These are phyloP conservation scores for Lodderomyces margitis DNA, from an alignment of 1,139 yeast genomes.

Conservation along the genomic window DNA sequence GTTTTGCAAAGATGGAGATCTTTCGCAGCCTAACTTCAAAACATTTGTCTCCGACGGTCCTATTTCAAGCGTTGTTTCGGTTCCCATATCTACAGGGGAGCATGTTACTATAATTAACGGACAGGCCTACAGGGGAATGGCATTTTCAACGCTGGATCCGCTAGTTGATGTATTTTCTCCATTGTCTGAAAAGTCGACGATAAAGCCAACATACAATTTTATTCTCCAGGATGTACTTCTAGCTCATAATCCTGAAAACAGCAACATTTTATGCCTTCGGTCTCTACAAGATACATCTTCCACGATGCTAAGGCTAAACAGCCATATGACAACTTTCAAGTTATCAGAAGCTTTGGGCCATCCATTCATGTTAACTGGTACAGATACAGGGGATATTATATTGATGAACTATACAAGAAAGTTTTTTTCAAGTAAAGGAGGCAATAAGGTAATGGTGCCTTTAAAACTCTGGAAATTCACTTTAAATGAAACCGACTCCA, in stretches of 20 bases:
- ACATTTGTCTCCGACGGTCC: conserved; percentile 50
- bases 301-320: conserved; percentile 30
- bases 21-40: conserved; percentile 45
- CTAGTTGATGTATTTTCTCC: conserved; percentile 29
- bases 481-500: conserved; percentile 7
- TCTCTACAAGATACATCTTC: conserved; percentile 38
- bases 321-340: conserved; percentile 27
- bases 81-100: conserved; percentile 33
- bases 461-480: conserved; percentile 36
- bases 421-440: conserved; percentile 31
- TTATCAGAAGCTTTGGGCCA: conserved; percentile 45
- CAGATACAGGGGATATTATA: conserved; percentile 56
- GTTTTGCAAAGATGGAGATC: conserved; percentile 14
- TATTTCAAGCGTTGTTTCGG: conserved; percentile 30
- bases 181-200: conserved; percentile 20
- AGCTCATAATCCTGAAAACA: conserved; percentile 29
- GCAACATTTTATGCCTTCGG: conserved; percentile 29
- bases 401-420: conserved; percentile 38
- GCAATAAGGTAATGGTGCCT: conserved; percentile 31
- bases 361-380: conserved; percentile 62
- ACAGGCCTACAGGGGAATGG: conserved; percentile 46
- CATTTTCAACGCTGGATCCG: conserved; percentile 43
- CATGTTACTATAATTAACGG: conserved; percentile 43
- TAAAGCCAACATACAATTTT: conserved; percentile 29
- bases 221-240: conserved; percentile 25